A percentile compares a stretch with the other conserved stretches of the same genome.
These are phyloP conservation scores for Gaeumannomyces tritici DNA, from an alignment of 2,329 filamentous ascomycete genomes.

Conservation along the genomic window DNA sequence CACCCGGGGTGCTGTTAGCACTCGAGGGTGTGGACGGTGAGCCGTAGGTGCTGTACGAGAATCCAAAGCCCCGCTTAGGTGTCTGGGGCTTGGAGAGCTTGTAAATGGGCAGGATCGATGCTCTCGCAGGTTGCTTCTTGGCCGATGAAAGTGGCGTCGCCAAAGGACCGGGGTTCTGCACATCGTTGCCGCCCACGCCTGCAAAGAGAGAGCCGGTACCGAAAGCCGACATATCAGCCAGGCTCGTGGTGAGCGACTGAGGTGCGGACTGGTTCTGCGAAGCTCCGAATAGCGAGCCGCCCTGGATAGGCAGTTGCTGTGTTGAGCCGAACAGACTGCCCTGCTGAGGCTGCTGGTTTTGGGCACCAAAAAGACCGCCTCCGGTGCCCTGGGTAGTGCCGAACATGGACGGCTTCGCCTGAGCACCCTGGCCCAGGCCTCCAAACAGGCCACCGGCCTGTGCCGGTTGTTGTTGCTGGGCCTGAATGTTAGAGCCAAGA, in stretches of 20 bases:
- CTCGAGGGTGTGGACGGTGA: conserved; percentile 65
- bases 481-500: conserved; percentile 20
- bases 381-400: conserved; percentile 33
- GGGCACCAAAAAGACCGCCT: conserved; percentile 44
- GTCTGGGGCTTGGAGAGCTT: conserved; percentile 77
- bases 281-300: conserved; percentile 50
- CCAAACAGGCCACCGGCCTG: conserved; percentile 37
- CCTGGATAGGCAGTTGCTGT: conserved; percentile 37
- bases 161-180: conserved; percentile 72
- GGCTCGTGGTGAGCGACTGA: conserved; percentile 65
- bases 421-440: conserved; percentile 33
- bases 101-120: conserved; percentile 74
- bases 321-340: conserved; percentile 35
- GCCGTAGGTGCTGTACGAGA: conserved; percentile 87
- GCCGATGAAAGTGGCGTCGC: conserved; percentile 78
- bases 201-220: conserved; percentile 81
- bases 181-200: conserved; percentile 53
- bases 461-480: conserved; percentile 23
- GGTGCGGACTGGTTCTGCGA: conserved; percentile 43
- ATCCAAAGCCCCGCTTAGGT: conserved; percentile 80
- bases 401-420: conserved; percentile 48
- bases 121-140: conserved; percentile 58
- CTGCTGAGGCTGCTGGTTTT: conserved; percentile 31
- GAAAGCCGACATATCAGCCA: conserved; percentile 79
- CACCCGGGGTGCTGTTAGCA: conserved; percentile 58